These are phyloP conservation scores for Lachancea meyersii DNA, from an alignment of 805 yeast species.

Conservation along the genomic window DNA sequence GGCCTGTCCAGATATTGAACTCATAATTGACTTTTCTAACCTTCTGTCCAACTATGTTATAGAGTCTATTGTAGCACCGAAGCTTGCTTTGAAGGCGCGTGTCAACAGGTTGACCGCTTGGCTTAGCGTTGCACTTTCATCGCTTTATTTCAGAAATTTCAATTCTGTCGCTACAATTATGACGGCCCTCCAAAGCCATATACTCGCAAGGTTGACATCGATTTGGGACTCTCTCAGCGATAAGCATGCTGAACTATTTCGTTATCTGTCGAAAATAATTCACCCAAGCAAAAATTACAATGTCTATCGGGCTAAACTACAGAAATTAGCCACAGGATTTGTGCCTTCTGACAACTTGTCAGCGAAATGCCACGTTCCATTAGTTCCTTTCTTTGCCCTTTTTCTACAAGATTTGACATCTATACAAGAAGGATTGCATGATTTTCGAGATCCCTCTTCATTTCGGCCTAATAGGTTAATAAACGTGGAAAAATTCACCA, in stretches of 20 bases:
- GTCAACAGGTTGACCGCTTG: constrained; percentile 55
- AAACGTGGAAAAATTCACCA: constrained; percentile 68
- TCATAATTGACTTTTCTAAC: constrained; percentile 62
- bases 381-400: constrained; percentile 70
- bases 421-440: constrained; percentile 76
- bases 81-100: constrained; percentile 42
- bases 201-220: constrained; percentile 53
- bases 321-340: constrained; percentile 36
- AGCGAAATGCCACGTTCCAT: constrained; percentile 41
- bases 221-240: constrained; percentile 54
- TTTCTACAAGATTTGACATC: constrained; percentile 76
- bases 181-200: constrained; percentile 68
- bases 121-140: constrained; percentile 68
- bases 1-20: constrained; percentile 57
- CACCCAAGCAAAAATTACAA: constrained; percentile 71
- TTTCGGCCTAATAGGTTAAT: constrained; percentile 46
- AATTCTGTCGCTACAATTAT: constrained; percentile 75
- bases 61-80: constrained; percentile 57
- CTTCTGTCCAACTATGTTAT: constrained; percentile 64
- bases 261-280: constrained; percentile 58
- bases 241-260: constrained; percentile 56
- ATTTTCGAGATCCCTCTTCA: constrained; percentile 52
- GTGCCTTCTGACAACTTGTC: constrained; percentile 5
- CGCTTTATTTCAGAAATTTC: constrained; percentile 66
- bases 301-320: constrained; percentile 59